Evolutionary conservation across 768 basidiomycete genomes (phyloP), one percentile per base, ranked within the genome.

Genomic region (Kwoniella dejecticola): DNA sequence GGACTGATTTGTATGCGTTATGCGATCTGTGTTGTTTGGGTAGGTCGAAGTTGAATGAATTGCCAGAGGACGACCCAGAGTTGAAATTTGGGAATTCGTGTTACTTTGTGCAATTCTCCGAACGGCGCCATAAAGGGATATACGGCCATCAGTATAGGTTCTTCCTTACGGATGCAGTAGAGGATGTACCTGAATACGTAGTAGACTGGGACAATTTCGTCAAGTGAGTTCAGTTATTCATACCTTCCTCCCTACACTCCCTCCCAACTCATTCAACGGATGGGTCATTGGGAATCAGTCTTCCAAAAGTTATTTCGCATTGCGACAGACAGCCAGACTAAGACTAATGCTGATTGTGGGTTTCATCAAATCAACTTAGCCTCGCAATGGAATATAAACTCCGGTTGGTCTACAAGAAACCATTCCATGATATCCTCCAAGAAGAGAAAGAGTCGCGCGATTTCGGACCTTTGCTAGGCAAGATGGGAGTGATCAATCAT

Each of bases 141-240:
- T 98, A 89, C 76, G 96, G 96, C 2, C 90, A 97, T 78, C 87
- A 89, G 54, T 99, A 99, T 77, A 88, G 85, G 79, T 99, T 99
- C 81, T 96, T 85, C 81, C 85, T 99, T 24, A 81, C 86, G 74
- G 96, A 98, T 71, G 96, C 96, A 3, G 95, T 99, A 1, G 95
- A 94, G 65, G 87, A 98, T 69, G 95, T 97, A 19, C 94, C 95
- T 4, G 96, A 99, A 78, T 99, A 94, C 73, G 82, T 99, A 50
- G 96, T 99, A n/a, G 84, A 86, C 62, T 99, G 95, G 95, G 88
- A 90, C 45, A 88, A 88, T 69, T 98, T 98, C 76, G 87, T 89
- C 29, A 80, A 84, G 93, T 96, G 66, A 67, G 85, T 72, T 7
- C 0, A 31, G 10, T 3, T 31, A 12, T n/a, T 50, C 8, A n/a